These are phyloP conservation scores for Geopyxis carbonaria DNA, from an alignment of 495 filamentous ascomycete species.

Conservation along the genomic window DNA sequence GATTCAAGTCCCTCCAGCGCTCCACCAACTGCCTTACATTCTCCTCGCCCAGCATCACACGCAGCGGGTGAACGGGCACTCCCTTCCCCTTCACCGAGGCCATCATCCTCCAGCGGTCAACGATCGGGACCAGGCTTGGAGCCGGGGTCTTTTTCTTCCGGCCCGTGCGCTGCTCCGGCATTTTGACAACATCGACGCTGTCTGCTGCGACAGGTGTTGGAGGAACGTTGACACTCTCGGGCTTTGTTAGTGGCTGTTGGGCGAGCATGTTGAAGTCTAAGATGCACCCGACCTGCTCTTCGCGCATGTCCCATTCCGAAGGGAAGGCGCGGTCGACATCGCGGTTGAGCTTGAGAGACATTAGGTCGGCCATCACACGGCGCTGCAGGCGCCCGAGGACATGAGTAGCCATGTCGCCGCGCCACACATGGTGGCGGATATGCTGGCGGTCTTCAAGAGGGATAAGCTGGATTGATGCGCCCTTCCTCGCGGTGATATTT, in stretches of 20 bases:
- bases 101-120: slow-evolving; percentile 5
- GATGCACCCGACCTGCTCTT: neutral
- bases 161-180: neutral
- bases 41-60: slow-evolving; percentile 16
- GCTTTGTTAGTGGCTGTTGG: too few relatives aligned
- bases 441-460: neutral
- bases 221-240: too few relatives aligned
- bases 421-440: slow-evolving; percentile 10
- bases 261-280: slow-evolving; percentile 4
- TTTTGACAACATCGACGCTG: neutral
- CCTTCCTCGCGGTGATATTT: slow-evolving; percentile 1
- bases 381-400: slow-evolving; percentile 11
- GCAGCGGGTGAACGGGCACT: slow-evolving; percentile 18
- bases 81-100: slow-evolving; percentile 9
- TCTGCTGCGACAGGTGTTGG: too few relatives aligned
- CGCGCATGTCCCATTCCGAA: neutral
- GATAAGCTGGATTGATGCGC: slow-evolving; percentile 13
- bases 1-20: slow-evolving; percentile 7
- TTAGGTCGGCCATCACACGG: slow-evolving; percentile 27
- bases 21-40: slow-evolving; percentile 7
- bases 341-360: slow-evolving; percentile 32
- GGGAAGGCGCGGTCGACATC: neutral
- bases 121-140: neutral
- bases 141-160: neutral
- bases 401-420: slow-evolving; percentile 12